Percentiles rank a stretch among this genome's conserved stretches.
Evolutionary conservation across 768 basidiomycete species (phyloP).

Genomic region (Mycena vulgaris): DNA sequence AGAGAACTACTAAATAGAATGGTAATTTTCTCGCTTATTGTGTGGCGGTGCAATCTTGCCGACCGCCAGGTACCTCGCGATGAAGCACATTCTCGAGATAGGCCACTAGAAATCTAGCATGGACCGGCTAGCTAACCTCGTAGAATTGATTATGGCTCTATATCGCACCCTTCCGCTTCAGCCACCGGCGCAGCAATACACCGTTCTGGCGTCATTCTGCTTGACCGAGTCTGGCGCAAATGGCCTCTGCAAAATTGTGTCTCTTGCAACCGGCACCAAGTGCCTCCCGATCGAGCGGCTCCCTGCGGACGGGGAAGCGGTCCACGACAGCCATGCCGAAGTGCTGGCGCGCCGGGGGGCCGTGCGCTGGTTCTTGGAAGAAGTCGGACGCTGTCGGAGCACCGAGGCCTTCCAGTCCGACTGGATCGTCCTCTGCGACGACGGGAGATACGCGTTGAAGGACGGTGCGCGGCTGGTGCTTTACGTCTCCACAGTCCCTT

Average conservation of each 20-base stretch:
- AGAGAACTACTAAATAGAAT: too few relatives aligned
- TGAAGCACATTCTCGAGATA: background rate
- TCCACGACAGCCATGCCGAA: slow-evolving; percentile 95
- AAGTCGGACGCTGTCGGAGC: slow-evolving; percentile 61
- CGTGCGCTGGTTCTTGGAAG: slow-evolving; percentile 84
- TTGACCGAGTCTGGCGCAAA: slow-evolving; percentile 45
- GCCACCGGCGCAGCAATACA: slow-evolving; percentile 72
- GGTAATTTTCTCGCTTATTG: too few relatives aligned
- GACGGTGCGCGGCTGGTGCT: slow-evolving; percentile 69
- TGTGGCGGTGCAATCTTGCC: background rate
- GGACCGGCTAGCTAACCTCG: background rate
- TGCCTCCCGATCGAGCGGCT: slow-evolving; percentile 79
- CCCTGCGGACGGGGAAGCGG: slow-evolving; percentile 78
- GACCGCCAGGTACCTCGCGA: background rate
- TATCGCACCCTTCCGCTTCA: slow-evolving; percentile 64
- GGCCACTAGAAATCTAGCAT: background rate
- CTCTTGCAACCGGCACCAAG: slow-evolving; percentile 88
- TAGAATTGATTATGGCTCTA: slow-evolving; percentile 55
- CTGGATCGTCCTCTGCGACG: slow-evolving; percentile 61
- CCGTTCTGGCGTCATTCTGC: slow-evolving; percentile 74
- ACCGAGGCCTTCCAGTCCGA: slow-evolving; percentile 53
- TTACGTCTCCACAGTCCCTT: slow-evolving; percentile 78
- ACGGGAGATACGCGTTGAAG: slow-evolving; percentile 63
- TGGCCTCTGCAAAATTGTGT: slow-evolving; percentile 67
- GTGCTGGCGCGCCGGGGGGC: slow-evolving; percentile 89